These are phyloP conservation scores for Penicillium sp. DNA, from an alignment of 2,329 filamentous ascomycete species.

Conservation along the genomic window DNA sequence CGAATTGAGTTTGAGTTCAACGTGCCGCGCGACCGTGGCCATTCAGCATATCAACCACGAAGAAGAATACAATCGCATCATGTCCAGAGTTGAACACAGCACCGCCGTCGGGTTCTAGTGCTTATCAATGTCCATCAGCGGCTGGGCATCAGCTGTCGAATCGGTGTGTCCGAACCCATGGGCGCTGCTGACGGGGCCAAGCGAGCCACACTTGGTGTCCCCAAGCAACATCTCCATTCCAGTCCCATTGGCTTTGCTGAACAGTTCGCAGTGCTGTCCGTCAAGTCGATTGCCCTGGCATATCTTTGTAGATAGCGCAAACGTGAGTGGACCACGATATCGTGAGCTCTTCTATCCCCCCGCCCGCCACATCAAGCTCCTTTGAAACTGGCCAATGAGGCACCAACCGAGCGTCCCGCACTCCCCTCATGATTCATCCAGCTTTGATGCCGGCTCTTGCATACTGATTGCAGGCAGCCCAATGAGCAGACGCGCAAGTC, in stretches of 20 bases:
- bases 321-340: neutral
- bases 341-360: neutral
- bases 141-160: constrained; percentile 8
- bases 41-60: neutral
- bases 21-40: neutral
- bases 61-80: neutral
- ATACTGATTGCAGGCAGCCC: neutral
- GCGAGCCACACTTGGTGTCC: neutral
- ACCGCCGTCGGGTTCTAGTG: constrained; percentile 9
- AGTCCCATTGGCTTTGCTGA: neutral
- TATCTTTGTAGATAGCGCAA: neutral
- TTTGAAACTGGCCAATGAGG: constrained; percentile 18
- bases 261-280: neutral
- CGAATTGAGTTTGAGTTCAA: constrained; percentile 19
- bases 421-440: neutral
- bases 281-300: neutral
- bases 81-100: neutral
- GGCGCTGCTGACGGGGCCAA: constrained; percentile 20
- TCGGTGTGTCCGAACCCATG: constrained; percentile 15
- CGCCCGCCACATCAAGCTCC: constrained; percentile 9
- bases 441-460: constrained; percentile 1
- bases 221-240: neutral
- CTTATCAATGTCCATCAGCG: constrained; percentile 13
- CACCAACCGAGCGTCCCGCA: neutral
- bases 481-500: constrained; percentile 14